A percentile compares a stretch with the other conserved stretches of the same genome.
phyloP scores from a whole-genome alignment of 345 rosid genomes.

The Eucalyptus virginea region DNA sequence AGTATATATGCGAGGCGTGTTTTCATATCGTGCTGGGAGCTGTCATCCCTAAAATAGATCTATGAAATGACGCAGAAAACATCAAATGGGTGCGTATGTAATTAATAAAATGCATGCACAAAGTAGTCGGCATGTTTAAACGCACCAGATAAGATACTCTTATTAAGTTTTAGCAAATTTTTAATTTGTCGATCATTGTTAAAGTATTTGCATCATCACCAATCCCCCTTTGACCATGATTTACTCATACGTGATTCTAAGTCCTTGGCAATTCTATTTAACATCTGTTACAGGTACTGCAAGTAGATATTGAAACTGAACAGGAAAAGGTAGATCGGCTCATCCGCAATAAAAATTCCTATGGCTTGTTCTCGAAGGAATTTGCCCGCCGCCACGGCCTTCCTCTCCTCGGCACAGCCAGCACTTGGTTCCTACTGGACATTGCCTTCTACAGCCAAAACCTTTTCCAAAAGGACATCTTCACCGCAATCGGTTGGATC shows the following conservation, averaged over 20 bases:
- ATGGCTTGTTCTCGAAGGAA: conserved; percentile 33
- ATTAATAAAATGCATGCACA: background rate
- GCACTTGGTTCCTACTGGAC: conserved; percentile 67
- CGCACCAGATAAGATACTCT: background rate
- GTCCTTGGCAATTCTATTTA: background rate
- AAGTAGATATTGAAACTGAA: conserved; percentile 45
- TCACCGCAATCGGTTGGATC: conserved; percentile 64
- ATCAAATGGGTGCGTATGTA: background rate
- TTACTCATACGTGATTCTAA: background rate
- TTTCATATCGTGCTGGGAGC: background rate
- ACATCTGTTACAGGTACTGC: conserved; percentile 19
- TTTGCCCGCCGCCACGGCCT: conserved; percentile 44
- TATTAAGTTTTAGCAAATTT: background rate
- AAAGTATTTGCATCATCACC: background rate
- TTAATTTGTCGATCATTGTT: background rate
- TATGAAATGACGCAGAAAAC: background rate
- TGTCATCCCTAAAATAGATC: background rate
- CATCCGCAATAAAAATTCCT: conserved; percentile 5
- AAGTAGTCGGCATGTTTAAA: background rate
- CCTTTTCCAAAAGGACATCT: conserved; percentile 68
- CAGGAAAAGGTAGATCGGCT: conserved; percentile 16
- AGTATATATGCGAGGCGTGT: background rate
- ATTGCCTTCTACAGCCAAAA: conserved; percentile 72
- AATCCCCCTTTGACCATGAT: background rate
- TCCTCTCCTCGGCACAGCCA: conserved; percentile 46